Percentiles rank a stretch among this genome's conserved stretches.
These are phyloP conservation scores for Boletus semigastroideus DNA, from an alignment of 1,284 basidiomycete genomes.

Conservation along the genomic window DNA sequence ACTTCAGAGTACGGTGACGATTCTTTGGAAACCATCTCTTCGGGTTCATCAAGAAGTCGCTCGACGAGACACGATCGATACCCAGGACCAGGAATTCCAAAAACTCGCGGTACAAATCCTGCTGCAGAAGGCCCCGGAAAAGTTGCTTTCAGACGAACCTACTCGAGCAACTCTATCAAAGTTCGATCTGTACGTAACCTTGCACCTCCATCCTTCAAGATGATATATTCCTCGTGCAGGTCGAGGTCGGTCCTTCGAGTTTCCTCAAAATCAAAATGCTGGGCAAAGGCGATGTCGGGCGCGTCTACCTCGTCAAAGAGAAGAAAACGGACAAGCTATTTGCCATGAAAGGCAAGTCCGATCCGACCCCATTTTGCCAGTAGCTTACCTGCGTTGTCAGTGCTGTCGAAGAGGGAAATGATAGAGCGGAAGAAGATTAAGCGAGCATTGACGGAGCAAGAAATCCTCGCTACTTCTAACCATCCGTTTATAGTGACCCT, in stretches of 20 bases:
- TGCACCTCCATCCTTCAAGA: background rate
- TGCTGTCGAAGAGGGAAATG: conserved; percentile 97
- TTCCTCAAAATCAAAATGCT: conserved; percentile 95
- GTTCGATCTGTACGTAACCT: conserved; percentile 69
- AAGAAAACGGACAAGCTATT: conserved; percentile 93
- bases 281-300: conserved; percentile 94
- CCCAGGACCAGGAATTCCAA: conserved; percentile 28
- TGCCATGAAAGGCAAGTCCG: conserved; percentile 88
- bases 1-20: conserved; percentile 59
- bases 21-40: conserved; percentile 71
- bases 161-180: conserved; percentile 98
- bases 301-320: conserved; percentile 93
- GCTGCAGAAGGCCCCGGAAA: conserved; percentile 53
- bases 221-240: conserved; percentile 42
- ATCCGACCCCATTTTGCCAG: conserved; percentile 13
- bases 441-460: conserved; percentile 93
- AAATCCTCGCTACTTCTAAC: conserved; percentile 93
- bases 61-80: conserved; percentile 39
- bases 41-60: conserved; percentile 62
- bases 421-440: conserved; percentile 98
- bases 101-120: conserved; percentile 45
- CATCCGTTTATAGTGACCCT: conserved; percentile 98
- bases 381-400: conserved; percentile 50
- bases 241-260: conserved; percentile 87
- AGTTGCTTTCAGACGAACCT: conserved; percentile 86